phyloP scores from a whole-genome alignment of 345 rosid genomes.

The Pugionium dolabratum region DNA sequence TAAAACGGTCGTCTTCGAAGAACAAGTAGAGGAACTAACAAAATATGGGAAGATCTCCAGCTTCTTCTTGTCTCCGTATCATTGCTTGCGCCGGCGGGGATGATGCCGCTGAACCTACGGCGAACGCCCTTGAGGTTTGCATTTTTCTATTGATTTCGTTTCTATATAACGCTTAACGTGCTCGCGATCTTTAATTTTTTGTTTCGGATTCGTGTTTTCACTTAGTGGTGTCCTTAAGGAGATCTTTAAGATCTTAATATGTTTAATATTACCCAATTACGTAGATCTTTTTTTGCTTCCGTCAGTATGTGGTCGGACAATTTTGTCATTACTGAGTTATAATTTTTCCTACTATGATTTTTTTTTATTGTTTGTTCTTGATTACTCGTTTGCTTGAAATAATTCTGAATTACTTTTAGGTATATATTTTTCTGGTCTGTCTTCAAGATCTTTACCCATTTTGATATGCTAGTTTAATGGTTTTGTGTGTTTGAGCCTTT shows the following conservation, averaged over 20 bases:
- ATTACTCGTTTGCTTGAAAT: not conserved
- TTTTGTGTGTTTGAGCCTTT: no score
- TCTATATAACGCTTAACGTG: not conserved
- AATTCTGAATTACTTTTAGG: no score
- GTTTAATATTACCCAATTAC: not conserved
- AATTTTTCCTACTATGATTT: slow-evolving; percentile 10
- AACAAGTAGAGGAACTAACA: no score
- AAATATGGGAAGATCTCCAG: slow-evolving; percentile 66
- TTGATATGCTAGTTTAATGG: no score
- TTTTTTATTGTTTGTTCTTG: not conserved
- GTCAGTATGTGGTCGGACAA: slow-evolving; percentile 11
- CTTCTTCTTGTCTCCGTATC: slow-evolving; percentile 71
- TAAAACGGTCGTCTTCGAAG: slow-evolving; percentile 27
- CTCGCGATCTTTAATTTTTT: slow-evolving; percentile 1
- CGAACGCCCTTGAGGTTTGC: slow-evolving; percentile 46
- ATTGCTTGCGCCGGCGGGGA: slow-evolving; percentile 73
- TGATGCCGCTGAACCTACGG: slow-evolving; percentile 48
- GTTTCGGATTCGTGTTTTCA: not conserved
- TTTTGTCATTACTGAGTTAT: slow-evolving; percentile 3
- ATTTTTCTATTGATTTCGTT: not conserved
- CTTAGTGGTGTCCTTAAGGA: not conserved
- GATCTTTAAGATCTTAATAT: slow-evolving; percentile 23
- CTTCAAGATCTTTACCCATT: not conserved
- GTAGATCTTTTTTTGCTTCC: slow-evolving; percentile 26
- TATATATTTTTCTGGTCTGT: not conserved